A percentile compares a stretch with the other conserved stretches of the same genome.
Evolutionary conservation across 208 protist species (phyloP).

Genomic region (Endotrypanum monterogeii): DNA sequence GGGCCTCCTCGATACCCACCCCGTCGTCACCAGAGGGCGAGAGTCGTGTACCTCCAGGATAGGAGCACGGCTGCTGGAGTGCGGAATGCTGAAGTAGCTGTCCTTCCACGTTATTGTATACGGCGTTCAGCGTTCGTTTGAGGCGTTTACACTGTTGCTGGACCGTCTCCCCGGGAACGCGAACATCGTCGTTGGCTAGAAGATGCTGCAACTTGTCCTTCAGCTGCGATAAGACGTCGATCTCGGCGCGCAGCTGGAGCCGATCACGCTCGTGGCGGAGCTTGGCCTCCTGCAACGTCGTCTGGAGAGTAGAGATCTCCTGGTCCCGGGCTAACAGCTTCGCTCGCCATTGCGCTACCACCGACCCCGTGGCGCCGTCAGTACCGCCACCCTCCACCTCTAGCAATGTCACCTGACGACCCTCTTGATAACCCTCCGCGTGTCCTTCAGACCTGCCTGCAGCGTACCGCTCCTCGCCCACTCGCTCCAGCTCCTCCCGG

Average conservation of each 20-base stretch:
- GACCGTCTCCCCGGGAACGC: slow-evolving; percentile 27
- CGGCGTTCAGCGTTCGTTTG: slow-evolving; percentile 53
- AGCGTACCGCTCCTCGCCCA: slow-evolving; percentile 41
- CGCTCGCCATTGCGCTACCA: slow-evolving; percentile 30
- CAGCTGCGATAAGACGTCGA: slow-evolving; percentile 48
- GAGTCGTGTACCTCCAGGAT: background rate
- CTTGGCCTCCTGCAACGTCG: slow-evolving; percentile 43
- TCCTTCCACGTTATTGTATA: slow-evolving; percentile 49
- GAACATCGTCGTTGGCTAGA: slow-evolving; percentile 24
- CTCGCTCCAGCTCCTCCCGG: slow-evolving; percentile 45
- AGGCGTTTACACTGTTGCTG: slow-evolving; percentile 47
- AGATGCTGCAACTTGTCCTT: slow-evolving; percentile 39
- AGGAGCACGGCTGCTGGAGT: background rate
- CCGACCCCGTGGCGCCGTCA: slow-evolving; percentile 14
- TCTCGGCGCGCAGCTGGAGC: slow-evolving; percentile 50
- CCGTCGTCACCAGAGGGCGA: background rate
- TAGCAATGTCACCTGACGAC: slow-evolving; percentile 15
- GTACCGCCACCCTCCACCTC: slow-evolving; percentile 13
- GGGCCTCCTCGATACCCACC: background rate
- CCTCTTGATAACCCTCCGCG: slow-evolving; percentile 32
- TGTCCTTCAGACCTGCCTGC: slow-evolving; percentile 50
- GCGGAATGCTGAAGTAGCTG: slow-evolving; percentile 30
- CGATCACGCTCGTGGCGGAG: slow-evolving; percentile 47
- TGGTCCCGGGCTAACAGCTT: slow-evolving; percentile 43
- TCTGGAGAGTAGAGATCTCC: slow-evolving; percentile 39